A percentile compares a stretch with the other conserved stretches of the same genome.
phyloP scores from a whole-genome alignment of 352 stramenopile species.

The Pythium rhizo-oryzae region DNA sequence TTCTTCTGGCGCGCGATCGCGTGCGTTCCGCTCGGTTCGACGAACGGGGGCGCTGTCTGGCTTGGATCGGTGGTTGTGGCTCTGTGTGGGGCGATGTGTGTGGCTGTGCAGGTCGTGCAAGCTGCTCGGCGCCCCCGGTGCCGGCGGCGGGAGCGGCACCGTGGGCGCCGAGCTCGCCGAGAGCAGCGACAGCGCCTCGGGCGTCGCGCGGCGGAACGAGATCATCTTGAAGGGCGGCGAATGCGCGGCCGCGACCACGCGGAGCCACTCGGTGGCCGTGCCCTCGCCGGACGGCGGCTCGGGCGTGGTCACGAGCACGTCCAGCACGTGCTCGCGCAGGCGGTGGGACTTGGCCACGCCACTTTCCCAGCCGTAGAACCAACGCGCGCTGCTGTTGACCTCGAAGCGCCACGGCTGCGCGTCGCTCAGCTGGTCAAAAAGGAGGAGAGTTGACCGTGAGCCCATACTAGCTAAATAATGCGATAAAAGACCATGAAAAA shows the following conservation, averaged over 20 bases:
- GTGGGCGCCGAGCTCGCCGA: conserved; percentile 4
- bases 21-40: too few relatives aligned
- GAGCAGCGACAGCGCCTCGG: conserved; percentile 12
- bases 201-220: conserved; percentile 22
- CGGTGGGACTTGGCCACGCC: conserved; percentile 58
- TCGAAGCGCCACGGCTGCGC: conserved; percentile 30
- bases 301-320: conserved; percentile 21
- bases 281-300: not conserved
- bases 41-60: too few relatives aligned
- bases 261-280: conserved; percentile 1
- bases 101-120: too few relatives aligned
- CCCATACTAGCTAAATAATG: too few relatives aligned
- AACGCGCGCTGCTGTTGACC: conserved; percentile 51
- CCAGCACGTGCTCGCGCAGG: conserved; percentile 54
- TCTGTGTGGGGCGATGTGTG: too few relatives aligned
- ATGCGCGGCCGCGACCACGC: conserved; percentile 3
- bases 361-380: conserved; percentile 74
- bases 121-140: not conserved
- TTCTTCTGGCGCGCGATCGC: too few relatives aligned
- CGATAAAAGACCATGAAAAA: too few relatives aligned
- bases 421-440: not conserved
- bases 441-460: too few relatives aligned
- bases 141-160: not conserved
- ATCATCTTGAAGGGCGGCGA: conserved; percentile 26
- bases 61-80: too few relatives aligned